These are phyloP conservation scores for Boletus pseudo-olivaceus DNA, from an alignment of 768 basidiomycete genomes.

Conservation along the genomic window DNA sequence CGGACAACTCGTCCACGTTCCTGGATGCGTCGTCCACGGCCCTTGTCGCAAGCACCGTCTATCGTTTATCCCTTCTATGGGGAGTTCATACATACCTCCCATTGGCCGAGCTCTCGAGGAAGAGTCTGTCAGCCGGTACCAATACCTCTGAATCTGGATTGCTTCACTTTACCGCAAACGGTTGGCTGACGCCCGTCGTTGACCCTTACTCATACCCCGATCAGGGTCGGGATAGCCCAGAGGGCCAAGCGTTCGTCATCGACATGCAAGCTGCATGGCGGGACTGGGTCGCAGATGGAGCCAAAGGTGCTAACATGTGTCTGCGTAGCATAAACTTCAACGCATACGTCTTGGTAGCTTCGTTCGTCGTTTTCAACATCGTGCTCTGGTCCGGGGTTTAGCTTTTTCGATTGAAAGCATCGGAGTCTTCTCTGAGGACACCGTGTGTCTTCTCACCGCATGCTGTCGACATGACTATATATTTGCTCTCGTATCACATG, in stretches of 20 bases:
- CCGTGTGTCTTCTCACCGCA: no score
- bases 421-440: neutral
- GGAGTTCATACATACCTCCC: slow-evolving; percentile 49
- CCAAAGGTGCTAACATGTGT: slow-evolving; percentile 44
- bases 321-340: neutral
- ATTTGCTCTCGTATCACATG: neutral
- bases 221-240: slow-evolving; percentile 58
- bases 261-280: slow-evolving; percentile 71
- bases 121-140: slow-evolving; percentile 28
- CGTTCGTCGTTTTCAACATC: neutral
- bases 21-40: slow-evolving; percentile 71
- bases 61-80: slow-evolving; percentile 59
- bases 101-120: slow-evolving; percentile 54
- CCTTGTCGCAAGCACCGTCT: slow-evolving; percentile 73
- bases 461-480: neutral
- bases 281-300: slow-evolving; percentile 65
- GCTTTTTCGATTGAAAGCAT: neutral
- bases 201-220: slow-evolving; percentile 56
- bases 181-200: slow-evolving; percentile 74
- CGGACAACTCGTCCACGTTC: slow-evolving; percentile 56
- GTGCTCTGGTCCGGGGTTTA: neutral
- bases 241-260: slow-evolving; percentile 77
- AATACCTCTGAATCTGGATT: slow-evolving; percentile 21
- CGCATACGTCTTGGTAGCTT: neutral
- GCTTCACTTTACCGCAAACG: slow-evolving; percentile 50